Percentiles rank a stretch among this genome's conserved stretches.
Evolutionary conservation across 495 filamentous ascomycete genomes (phyloP).

Genomic region (Penicillium subrubescens): DNA sequence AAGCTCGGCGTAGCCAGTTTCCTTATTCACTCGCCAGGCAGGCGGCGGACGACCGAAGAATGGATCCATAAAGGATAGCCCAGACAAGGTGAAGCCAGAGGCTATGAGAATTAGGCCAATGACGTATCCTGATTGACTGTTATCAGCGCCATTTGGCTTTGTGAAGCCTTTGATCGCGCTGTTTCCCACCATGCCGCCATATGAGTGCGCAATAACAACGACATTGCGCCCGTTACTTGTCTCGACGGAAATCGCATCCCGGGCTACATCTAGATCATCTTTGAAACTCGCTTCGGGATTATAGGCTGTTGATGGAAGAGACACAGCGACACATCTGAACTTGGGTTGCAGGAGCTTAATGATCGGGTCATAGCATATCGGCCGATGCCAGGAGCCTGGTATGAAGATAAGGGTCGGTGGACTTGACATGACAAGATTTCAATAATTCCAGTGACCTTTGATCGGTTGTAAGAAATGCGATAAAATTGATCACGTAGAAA

Average conservation of each 20-base stretch:
- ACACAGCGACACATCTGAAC: conserved; percentile 28
- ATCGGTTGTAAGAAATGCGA: not conserved
- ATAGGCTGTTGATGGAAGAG: conserved; percentile 42
- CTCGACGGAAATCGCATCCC: conserved; percentile 38
- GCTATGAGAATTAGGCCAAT: conserved; percentile 47
- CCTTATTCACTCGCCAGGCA: conserved; percentile 26
- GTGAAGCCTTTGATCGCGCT: conserved; percentile 50
- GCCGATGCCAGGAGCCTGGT: conserved; percentile 51
- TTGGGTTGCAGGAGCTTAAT: conserved; percentile 37
- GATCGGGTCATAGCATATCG: conserved; percentile 41
- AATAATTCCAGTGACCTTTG: not conserved
- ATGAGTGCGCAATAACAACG: conserved; percentile 54
- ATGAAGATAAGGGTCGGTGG: conserved; percentile 48
- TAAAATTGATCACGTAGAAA: not conserved
- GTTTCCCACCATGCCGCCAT: conserved; percentile 51
- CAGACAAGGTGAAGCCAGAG: conserved; percentile 32
- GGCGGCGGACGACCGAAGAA: conserved; percentile 33
- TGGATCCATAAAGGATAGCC: conserved; percentile 32
- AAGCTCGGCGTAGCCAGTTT: conserved; percentile 31
- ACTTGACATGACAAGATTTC: conserved; percentile 2
- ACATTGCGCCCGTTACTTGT: conserved; percentile 39
- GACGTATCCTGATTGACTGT: conserved; percentile 33
- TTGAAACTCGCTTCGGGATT: conserved; percentile 41
- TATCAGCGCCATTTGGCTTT: conserved; percentile 20
- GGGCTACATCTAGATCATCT: conserved; percentile 38